A percentile compares a stretch with the other conserved stretches of the same genome.
These are phyloP conservation scores for Populus ilicifolia DNA, from an alignment of 345 rosid genomes.

Conservation along the genomic window DNA sequence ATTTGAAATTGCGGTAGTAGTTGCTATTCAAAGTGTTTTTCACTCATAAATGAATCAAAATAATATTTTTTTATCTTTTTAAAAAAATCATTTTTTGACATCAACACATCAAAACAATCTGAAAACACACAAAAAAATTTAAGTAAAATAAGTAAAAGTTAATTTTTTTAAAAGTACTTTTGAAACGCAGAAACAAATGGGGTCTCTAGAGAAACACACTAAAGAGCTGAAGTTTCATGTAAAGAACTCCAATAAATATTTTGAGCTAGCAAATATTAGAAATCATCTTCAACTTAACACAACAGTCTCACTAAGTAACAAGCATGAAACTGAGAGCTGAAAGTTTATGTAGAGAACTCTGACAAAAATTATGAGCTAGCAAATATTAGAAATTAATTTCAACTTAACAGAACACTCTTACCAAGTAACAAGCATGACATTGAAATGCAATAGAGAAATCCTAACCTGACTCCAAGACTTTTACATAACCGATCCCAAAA, in stretches of 20 bases:
- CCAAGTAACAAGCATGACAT: background rate
- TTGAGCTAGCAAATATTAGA: background rate
- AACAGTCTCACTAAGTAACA: background rate
- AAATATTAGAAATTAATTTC: background rate
- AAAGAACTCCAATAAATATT: background rate
- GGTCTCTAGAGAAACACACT: background rate
- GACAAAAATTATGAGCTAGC: background rate
- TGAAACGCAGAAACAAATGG: no score
- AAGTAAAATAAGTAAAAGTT: no score
- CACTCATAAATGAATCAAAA: no score
- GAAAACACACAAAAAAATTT: no score
- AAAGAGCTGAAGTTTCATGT: background rate
- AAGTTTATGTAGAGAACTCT: background rate
- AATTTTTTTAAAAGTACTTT: no score
- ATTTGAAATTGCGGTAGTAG: no score
- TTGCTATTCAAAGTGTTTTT: no score
- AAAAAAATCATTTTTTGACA: no score
- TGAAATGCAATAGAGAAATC: background rate
- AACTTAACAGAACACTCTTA: background rate
- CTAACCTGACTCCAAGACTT: conserved; percentile 55
- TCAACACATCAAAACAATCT: no score
- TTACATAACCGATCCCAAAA: conserved; percentile 71
- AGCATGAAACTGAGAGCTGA: background rate
- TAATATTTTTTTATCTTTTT: no score
- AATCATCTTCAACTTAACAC: background rate